These are phyloP conservation scores for Cladochytrium replicatum DNA, from an alignment of 192 early-diverging fungal genomes.

Conservation along the genomic window DNA sequence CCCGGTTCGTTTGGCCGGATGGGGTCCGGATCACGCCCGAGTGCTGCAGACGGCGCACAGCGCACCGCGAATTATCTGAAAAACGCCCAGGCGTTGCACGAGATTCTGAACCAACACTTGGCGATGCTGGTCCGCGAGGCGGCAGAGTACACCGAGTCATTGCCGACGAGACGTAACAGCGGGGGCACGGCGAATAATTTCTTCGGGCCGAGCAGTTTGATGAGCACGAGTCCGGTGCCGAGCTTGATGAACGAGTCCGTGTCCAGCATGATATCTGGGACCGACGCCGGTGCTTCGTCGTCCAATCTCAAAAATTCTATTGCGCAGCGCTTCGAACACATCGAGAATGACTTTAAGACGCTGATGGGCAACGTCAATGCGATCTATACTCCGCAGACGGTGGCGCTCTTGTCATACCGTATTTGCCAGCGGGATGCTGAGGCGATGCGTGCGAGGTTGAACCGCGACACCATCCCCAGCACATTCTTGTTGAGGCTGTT, in stretches of 20 bases:
- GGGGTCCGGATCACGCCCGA: neutral
- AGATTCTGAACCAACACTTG: neutral
- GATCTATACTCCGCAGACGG: neutral
- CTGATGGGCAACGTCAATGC: neutral
- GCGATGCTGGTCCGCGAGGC: no score
- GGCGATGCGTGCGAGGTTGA: neutral
- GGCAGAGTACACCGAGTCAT: neutral
- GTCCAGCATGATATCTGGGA: no score
- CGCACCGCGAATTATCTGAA: neutral
- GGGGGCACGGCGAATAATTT: no score
- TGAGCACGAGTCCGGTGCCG: no score
- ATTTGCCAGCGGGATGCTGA: neutral
- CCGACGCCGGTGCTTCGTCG: no score
- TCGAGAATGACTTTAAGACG: neutral
- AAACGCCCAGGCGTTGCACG: neutral
- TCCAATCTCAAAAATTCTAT: no score
- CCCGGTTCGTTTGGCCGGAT: no score
- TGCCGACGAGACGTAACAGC: neutral
- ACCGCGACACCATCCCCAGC: neutral
- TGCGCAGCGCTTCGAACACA: neutral
- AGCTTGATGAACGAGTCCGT: no score
- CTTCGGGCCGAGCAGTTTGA: no score
- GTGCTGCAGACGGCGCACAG: neutral
- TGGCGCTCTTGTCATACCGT: neutral
- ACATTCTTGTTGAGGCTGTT: neutral